A percentile compares a stretch with the other conserved stretches of the same genome.
Evolutionary conservation across 2,329 filamentous ascomycete species (phyloP).

Genomic region (Scedosporium aurantiacum): DNA sequence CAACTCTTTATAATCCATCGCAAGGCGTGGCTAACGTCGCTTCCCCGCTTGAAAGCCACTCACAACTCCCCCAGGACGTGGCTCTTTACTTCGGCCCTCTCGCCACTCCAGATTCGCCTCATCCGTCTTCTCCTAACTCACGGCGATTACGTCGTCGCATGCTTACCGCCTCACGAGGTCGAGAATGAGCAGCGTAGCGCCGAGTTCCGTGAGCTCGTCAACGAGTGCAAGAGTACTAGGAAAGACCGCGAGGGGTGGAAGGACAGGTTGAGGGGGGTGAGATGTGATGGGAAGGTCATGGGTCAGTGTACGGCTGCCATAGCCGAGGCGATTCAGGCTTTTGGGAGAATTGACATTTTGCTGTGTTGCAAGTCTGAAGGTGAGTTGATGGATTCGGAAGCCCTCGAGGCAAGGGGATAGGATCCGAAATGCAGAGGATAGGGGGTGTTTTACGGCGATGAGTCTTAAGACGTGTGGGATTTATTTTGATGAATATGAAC

Average conservation of each 20-base stretch:
- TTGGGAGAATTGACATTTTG: conserved; percentile 80
- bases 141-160: conserved; percentile 82
- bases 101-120: conserved; percentile 73
- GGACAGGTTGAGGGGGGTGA: conserved; percentile 58
- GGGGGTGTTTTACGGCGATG: no score
- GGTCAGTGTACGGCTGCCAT: conserved; percentile 74
- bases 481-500: not conserved
- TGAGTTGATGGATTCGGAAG: conserved; percentile 22
- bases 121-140: conserved; percentile 75
- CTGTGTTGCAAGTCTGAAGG: conserved; percentile 83
- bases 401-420: not conserved
- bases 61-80: conserved; percentile 75
- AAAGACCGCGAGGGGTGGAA: conserved; percentile 69
- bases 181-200: conserved; percentile 64
- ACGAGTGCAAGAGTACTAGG: conserved; percentile 50
- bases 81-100: conserved; percentile 81
- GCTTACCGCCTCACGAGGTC: conserved; percentile 67
- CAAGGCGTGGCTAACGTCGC: not conserved
- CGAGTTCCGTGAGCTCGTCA: conserved; percentile 71
- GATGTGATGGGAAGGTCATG: conserved; percentile 51
- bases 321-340: conserved; percentile 73
- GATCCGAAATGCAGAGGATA: not conserved
- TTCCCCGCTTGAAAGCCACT: conserved; percentile 33
- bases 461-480: no score
- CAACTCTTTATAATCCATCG: not conserved